phyloP scores from a whole-genome alignment of 345 rosid genomes.

The Populus davidiana region DNA sequence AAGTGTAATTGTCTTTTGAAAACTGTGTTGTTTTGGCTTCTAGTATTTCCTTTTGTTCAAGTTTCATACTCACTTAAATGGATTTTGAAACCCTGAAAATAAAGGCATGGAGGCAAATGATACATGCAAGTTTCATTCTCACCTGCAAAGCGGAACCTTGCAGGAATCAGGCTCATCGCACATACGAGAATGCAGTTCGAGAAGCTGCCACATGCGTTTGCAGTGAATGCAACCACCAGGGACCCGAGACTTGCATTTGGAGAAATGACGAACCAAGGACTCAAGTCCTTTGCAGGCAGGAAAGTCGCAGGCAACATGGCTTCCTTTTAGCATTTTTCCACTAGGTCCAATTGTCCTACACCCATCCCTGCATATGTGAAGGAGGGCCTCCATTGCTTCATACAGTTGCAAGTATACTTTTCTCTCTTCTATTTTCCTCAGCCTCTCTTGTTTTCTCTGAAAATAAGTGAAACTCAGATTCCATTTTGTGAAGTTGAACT shows the following conservation, averaged over 20 bases:
- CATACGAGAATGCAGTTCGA: conserved; percentile 83
- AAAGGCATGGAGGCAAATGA: not conserved
- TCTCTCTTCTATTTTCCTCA: conserved; percentile 53
- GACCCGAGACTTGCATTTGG: conserved; percentile 64
- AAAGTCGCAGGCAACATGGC: conserved; percentile 49
- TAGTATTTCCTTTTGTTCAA: not conserved
- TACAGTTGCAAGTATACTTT: conserved; percentile 62
- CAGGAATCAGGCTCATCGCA: conserved; percentile 67
- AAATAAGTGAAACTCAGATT: conserved; percentile 1
- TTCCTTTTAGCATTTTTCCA: conserved; percentile 57
- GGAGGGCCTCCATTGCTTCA: conserved; percentile 85
- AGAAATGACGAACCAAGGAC: conserved; percentile 71
- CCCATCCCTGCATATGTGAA: conserved; percentile 82
- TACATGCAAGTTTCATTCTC: conserved; percentile 14
- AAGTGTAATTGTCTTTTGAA: not conserved
- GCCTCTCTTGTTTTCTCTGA: conserved; percentile 58
- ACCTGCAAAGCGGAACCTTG: conserved; percentile 88
- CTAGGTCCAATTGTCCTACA: conserved; percentile 86
- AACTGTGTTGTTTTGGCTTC: not conserved
- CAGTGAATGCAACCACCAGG: conserved; percentile 71
- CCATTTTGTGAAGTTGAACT: not conserved
- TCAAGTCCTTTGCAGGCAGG: conserved; percentile 88
- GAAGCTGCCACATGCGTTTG: conserved; percentile 91
- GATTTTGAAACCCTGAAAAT: not conserved
- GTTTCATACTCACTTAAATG: not conserved